A percentile compares a stretch with the other conserved stretches of the same genome.
phyloP scores from a whole-genome alignment of 108 stramenopile genomes.

The Skeletonema costatum region DNA sequence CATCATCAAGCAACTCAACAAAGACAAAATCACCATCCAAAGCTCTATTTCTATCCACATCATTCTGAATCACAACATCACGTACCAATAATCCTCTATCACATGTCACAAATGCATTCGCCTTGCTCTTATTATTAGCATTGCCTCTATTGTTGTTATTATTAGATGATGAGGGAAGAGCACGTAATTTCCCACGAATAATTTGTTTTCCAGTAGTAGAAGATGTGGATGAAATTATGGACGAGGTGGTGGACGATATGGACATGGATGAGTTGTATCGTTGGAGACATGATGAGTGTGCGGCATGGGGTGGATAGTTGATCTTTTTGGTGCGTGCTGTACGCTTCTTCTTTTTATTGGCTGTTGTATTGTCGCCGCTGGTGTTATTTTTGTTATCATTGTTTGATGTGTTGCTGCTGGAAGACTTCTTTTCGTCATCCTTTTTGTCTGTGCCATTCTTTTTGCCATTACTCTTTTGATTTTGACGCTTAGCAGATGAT shows the following conservation, averaged over 20 bases:
- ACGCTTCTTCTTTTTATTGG: not conserved
- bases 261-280: constrained; percentile 2
- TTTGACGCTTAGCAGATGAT: not conserved
- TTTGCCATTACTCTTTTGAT: constrained; percentile 1
- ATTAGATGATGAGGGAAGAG: constrained; percentile 54
- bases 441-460: constrained; percentile 14
- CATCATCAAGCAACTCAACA: constrained; percentile 67
- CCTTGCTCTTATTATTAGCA: not conserved
- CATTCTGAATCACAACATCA: constrained; percentile 72
- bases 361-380: not conserved
- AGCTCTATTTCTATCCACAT: constrained; percentile 75
- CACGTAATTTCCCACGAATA: constrained; percentile 10
- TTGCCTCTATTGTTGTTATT: constrained; percentile 16
- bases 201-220: not conserved
- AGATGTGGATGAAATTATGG: not conserved
- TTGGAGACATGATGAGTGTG: constrained; percentile 45
- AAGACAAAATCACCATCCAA: constrained; percentile 88
- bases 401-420: not conserved
- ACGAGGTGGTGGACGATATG: not conserved
- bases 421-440: not conserved
- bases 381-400: not conserved
- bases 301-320: constrained; percentile 51
- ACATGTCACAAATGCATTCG: constrained; percentile 73
- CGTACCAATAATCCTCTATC: constrained; percentile 68
- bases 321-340: constrained; percentile 27